These are phyloP conservation scores for Scutellaria baicalensis DNA, from an alignment of 257 asterid genomes.

Conservation along the genomic window DNA sequence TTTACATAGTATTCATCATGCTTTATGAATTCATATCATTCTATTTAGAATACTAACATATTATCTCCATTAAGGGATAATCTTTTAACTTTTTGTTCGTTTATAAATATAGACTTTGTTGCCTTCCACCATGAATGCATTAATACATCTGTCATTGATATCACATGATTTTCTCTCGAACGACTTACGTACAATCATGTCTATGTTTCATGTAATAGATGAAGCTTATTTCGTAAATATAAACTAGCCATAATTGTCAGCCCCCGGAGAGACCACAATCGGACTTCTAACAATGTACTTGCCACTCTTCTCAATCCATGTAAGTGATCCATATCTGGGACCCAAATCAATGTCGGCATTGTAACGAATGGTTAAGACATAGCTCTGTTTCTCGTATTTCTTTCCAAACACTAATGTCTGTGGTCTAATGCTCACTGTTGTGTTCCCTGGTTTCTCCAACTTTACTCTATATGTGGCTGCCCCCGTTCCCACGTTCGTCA, in stretches of 20 bases:
- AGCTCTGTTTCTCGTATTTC: slow-evolving; percentile 36
- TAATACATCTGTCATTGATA: too few species aligned
- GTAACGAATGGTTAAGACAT: slow-evolving; percentile 19
- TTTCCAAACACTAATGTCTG: slow-evolving; percentile 14
- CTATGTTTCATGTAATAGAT: too few species aligned
- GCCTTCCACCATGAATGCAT: too few species aligned
- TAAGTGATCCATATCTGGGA: slow-evolving; percentile 18
- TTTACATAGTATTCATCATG: too few species aligned
- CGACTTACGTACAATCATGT: too few species aligned
- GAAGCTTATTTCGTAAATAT: too few species aligned
- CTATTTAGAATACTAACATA: too few species aligned
- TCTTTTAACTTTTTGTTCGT: too few species aligned
- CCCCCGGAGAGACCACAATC: slow-evolving; percentile 23
- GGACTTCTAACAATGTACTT: slow-evolving; percentile 32
- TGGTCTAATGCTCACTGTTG: slow-evolving; percentile 20
- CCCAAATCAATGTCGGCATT: background rate
- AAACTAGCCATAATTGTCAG: slow-evolving; percentile 11
- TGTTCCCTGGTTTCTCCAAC: slow-evolving; percentile 15
- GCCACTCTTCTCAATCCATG: slow-evolving; percentile 28
- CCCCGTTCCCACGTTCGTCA: slow-evolving; percentile 33
- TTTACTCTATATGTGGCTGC: slow-evolving; percentile 19
- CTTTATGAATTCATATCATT: too few species aligned
- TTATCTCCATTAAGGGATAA: too few species aligned
- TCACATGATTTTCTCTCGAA: too few species aligned
- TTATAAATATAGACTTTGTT: too few species aligned